A percentile compares a stretch with the other conserved stretches of the same genome.
These are phyloP conservation scores for Eucalyptus victrix DNA, from an alignment of 345 rosid genomes.

Conservation along the genomic window DNA sequence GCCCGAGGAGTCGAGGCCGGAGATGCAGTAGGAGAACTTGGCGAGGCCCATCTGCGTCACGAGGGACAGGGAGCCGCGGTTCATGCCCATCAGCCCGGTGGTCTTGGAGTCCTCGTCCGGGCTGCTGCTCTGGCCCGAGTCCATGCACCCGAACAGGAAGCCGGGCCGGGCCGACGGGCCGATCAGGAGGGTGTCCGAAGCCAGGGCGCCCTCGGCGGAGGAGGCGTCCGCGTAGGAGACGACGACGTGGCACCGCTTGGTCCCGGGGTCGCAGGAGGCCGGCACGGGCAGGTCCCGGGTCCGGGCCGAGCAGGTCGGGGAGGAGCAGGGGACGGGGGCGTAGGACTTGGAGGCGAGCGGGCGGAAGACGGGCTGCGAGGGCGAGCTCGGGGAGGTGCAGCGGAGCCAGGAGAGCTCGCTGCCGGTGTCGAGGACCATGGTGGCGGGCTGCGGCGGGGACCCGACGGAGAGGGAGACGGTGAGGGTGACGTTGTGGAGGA, in stretches of 20 bases:
- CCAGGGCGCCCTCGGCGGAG: slow-evolving; percentile 79
- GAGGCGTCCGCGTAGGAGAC: slow-evolving; percentile 86
- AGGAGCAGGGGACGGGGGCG: slow-evolving; percentile 46
- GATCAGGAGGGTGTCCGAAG: slow-evolving; percentile 42
- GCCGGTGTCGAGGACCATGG: slow-evolving; percentile 89
- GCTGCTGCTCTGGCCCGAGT: slow-evolving; percentile 50
- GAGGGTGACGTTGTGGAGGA: slow-evolving; percentile 73
- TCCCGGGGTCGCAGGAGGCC: slow-evolving; percentile 64
- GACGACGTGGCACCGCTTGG: slow-evolving; percentile 59
- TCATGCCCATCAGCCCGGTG: slow-evolving; percentile 87
- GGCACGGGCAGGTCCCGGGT: slow-evolving; percentile 72
- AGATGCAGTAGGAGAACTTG: slow-evolving; percentile 84
- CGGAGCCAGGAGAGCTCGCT: slow-evolving; percentile 90
- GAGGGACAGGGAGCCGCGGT: slow-evolving; percentile 76
- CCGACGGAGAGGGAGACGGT: slow-evolving; percentile 66
- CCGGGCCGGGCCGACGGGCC: slow-evolving; percentile 35
- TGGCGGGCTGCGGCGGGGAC: slow-evolving; percentile 77
- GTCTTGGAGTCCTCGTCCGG: slow-evolving; percentile 51
- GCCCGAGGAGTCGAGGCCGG: slow-evolving; percentile 56
- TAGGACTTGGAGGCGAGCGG: slow-evolving; percentile 16
- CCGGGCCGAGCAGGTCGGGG: slow-evolving; percentile 45
- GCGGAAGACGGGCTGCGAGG: neutral
- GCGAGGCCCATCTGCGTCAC: slow-evolving; percentile 72
- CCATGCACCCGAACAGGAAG: slow-evolving; percentile 80
- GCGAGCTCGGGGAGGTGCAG: slow-evolving; percentile 24